Evolutionary conservation across 2,329 filamentous ascomycete genomes (phyloP).

Genomic region (Aspergillus thermomutatus): DNA sequence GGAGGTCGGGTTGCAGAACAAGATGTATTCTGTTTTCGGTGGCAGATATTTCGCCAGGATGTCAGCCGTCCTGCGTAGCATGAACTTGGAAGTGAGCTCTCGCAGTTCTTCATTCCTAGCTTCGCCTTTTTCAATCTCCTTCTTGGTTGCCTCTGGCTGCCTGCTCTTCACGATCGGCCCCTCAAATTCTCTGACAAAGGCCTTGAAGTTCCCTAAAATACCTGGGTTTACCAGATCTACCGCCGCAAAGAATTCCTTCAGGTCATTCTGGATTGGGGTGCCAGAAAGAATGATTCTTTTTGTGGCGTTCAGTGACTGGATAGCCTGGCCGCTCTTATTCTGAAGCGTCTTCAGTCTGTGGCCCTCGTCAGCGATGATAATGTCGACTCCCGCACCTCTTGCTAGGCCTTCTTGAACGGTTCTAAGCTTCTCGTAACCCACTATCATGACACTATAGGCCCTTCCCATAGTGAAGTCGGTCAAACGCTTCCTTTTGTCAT

Average conservation of each 20-base stretch:
- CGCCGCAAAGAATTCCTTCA: conserved; percentile 65
- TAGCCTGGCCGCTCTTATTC: conserved; percentile 65
- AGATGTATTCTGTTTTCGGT: conserved; percentile 64
- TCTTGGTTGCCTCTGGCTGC: conserved; percentile 60
- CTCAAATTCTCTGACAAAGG: conserved; percentile 64
- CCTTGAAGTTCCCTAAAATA: conserved; percentile 58
- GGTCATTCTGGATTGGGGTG: conserved; percentile 66
- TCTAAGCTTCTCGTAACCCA: conserved; percentile 69
- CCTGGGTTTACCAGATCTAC: conserved; percentile 69
- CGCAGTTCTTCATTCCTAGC: conserved; percentile 60
- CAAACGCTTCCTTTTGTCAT: conserved; percentile 57
- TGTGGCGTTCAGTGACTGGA: conserved; percentile 60
- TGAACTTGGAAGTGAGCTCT: conserved; percentile 60
- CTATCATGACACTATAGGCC: conserved; percentile 68
- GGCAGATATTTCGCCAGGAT: conserved; percentile 65
- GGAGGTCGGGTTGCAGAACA: conserved; percentile 62
- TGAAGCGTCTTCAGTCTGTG: conserved; percentile 66
- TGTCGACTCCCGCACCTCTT: conserved; percentile 62
- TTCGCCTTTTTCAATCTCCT: conserved; percentile 63
- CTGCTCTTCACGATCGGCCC: conserved; percentile 61
- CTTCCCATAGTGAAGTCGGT: conserved; percentile 67
- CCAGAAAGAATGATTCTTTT: conserved; percentile 63
- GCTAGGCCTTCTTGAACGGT: conserved; percentile 63
- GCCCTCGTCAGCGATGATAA: conserved; percentile 68
- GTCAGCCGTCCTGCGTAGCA: conserved; percentile 63